Percentiles rank a stretch among this genome's conserved stretches.
phyloP scores from a whole-genome alignment of 352 stramenopile species.

The Blastocystis sp. region DNA sequence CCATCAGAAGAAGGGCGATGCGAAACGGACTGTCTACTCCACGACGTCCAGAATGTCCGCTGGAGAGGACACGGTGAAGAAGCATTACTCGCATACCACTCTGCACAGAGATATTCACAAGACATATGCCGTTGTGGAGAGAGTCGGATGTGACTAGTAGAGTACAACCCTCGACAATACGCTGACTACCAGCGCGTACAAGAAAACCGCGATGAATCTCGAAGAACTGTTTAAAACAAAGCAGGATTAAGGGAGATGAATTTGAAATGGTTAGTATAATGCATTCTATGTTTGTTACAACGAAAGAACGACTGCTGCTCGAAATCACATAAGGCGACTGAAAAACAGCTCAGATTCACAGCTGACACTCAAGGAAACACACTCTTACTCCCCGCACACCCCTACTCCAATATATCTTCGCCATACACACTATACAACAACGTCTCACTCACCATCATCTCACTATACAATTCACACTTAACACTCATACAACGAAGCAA shows the following conservation, averaged over 20 bases:
- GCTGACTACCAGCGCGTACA: not conserved
- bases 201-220: not conserved
- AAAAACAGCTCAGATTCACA: too few relatives aligned
- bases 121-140: not conserved
- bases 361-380: constrained; percentile 8
- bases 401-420: constrained; percentile 29
- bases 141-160: not conserved
- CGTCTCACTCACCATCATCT: constrained; percentile 27
- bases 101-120: not conserved
- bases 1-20: too few relatives aligned
- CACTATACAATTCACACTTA: constrained; percentile 13
- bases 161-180: constrained; percentile 18
- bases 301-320: not conserved
- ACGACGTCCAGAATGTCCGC: not conserved
- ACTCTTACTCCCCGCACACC: not conserved
- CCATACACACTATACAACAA: constrained; percentile 24
- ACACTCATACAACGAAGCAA: not conserved
- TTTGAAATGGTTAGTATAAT: not conserved
- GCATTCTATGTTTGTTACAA: not conserved
- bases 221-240: constrained; percentile 31
- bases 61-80: not conserved
- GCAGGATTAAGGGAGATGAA: not conserved
- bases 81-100: constrained; percentile 26
- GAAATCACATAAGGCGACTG: too few relatives aligned
- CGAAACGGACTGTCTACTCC: too few relatives aligned